Conservation (phyloP, 345 rosid genomes). For the Pugionium cornutum region DNA sequence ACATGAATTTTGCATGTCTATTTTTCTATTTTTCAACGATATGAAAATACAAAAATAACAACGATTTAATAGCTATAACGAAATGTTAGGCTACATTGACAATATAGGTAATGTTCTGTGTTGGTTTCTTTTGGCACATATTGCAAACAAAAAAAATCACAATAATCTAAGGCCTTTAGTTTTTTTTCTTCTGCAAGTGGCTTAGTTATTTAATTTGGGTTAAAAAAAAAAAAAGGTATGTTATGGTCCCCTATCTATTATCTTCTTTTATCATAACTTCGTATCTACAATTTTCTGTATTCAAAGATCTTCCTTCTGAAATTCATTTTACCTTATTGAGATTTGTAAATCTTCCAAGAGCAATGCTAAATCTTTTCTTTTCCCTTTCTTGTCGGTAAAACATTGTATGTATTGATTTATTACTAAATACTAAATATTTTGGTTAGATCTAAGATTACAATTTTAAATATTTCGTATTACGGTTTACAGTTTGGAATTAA, state of each 20-base stretch:
- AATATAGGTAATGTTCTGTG: background rate
- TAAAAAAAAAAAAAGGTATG: slow-evolving; percentile 9
- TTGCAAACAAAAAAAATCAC: background rate
- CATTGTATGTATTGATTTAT: no score
- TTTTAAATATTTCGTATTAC: no score
- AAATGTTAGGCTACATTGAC: slow-evolving; percentile 12
- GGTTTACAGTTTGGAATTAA: no score
- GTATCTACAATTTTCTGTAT: slow-evolving; percentile 24
- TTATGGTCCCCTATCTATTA: slow-evolving; percentile 32
- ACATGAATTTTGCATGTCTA: slow-evolving; percentile 27
- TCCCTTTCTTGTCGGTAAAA: slow-evolving; percentile 24
- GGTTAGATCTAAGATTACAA: no score
- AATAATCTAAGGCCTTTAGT: background rate
- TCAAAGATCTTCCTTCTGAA: slow-evolving; percentile 28
- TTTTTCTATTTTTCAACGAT: slow-evolving; percentile 13
- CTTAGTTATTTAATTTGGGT: background rate
- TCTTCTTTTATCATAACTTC: slow-evolving; percentile 32
- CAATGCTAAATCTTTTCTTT: slow-evolving; percentile 14
- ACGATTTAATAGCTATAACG: slow-evolving; percentile 29
- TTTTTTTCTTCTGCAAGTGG: slow-evolving; percentile 21
- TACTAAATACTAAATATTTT: no score
- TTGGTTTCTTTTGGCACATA: slow-evolving; percentile 21
- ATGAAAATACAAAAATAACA: background rate
- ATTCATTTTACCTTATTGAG: slow-evolving; percentile 30
- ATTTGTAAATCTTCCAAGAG: slow-evolving; percentile 16